Conservation (phyloP, 1,284 basidiomycete genomes). For the Ceratobasidium sp. region DNA sequence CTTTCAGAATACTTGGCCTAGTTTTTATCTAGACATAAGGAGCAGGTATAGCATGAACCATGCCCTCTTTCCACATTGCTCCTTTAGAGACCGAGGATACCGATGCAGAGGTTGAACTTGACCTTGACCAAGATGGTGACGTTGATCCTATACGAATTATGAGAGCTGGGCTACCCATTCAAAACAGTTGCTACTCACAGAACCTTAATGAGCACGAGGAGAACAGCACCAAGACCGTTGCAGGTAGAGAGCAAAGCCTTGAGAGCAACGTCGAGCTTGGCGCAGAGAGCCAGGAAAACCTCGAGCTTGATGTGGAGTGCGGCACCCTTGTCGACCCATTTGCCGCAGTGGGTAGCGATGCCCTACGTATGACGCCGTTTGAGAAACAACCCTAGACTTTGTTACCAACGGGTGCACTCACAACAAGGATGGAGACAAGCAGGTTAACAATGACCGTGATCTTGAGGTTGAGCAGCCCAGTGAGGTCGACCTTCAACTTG, state of each 20-base stretch:
- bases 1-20: background rate
- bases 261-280: conserved; percentile 36
- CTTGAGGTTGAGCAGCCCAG: conserved; percentile 38
- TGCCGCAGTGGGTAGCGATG: conserved; percentile 43
- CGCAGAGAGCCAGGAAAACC: conserved; percentile 30
- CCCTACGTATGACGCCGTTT: background rate
- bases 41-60: background rate
- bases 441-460: conserved; percentile 41
- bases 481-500: conserved; percentile 41
- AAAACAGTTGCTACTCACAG: conserved; percentile 4
- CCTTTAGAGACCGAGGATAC: conserved; percentile 38
- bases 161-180: background rate
- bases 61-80: background rate
- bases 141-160: conserved; percentile 23
- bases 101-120: conserved; percentile 42
- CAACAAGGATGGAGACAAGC: conserved; percentile 36
- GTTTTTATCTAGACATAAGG: no score
- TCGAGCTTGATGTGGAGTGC: conserved; percentile 21
- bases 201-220: conserved; percentile 34
- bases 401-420: background rate
- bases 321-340: conserved; percentile 40
- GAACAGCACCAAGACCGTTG: conserved; percentile 41
- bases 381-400: background rate
- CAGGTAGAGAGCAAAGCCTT: conserved; percentile 34
- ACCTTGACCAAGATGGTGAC: conserved; percentile 40